Evolutionary conservation across 2,329 filamentous ascomycete genomes (phyloP).

Genomic region (Dryadomyces sulphureus): DNA sequence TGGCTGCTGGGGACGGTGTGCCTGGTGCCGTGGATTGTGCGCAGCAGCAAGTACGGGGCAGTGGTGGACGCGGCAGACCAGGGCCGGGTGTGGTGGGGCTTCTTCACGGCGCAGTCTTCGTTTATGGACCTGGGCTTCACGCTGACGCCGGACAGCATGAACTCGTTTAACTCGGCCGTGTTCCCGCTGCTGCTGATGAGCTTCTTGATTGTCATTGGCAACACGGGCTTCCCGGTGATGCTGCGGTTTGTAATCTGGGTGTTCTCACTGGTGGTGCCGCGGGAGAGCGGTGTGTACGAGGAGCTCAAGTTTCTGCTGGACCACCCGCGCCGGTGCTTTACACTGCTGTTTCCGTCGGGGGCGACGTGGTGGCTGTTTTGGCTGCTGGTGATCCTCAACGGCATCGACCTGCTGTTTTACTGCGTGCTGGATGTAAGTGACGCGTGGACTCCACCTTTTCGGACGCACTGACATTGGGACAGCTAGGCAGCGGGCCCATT

Average conservation of each 20-base stretch:
- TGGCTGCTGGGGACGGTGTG: conserved; percentile 61
- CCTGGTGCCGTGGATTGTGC: conserved; percentile 67
- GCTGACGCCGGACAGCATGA: conserved; percentile 86
- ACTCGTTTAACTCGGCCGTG: conserved; percentile 64
- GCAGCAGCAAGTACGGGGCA: conserved; percentile 42
- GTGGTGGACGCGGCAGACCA: conserved; percentile 49
- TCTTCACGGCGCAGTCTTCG: conserved; percentile 75
- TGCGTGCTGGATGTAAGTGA: conserved; percentile 70
- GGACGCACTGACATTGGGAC: not conserved
- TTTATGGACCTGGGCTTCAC: conserved; percentile 96
- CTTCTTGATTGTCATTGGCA: conserved; percentile 86
- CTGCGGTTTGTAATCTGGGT: conserved; percentile 87
- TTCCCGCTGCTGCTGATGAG: conserved; percentile 64
- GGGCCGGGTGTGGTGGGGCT: conserved; percentile 72
- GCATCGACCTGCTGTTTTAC: conserved; percentile 77
- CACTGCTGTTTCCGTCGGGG: conserved; percentile 73
- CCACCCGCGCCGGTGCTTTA: conserved; percentile 92
- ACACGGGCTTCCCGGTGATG: conserved; percentile 92
- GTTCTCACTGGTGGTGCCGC: conserved; percentile 49
- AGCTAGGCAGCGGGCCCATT: conserved; percentile 61
- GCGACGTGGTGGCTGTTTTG: conserved; percentile 95
- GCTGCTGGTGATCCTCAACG: conserved; percentile 70
- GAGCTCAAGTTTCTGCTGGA: conserved; percentile 83
- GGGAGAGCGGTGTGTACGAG: conserved; percentile 62
- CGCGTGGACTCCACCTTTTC: not conserved